Base-by-base conservation (phyloP, 2,329 filamentous ascomycete species). In the Ophiostoma piceae region DNA sequence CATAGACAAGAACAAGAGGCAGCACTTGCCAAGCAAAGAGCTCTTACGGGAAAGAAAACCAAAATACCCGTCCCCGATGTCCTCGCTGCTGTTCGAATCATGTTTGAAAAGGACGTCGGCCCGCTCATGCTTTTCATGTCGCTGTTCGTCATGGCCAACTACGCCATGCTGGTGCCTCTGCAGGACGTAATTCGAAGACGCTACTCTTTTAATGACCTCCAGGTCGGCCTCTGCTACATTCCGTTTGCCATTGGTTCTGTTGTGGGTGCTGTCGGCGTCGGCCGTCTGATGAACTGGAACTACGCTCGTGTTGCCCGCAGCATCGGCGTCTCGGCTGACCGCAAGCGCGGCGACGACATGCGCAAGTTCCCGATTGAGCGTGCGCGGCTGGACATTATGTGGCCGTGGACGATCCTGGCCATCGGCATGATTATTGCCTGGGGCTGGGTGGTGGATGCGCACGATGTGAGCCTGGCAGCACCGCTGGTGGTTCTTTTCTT, bases 231-330 rank as follows among this genome's bases (percentile, higher is more conserved):
- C 3, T 78, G 77, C 75, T 81, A 78, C 72, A 76, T 81, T 9
- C 80, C 81, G 8, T 79, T 79, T 70, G 77, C 78, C 2, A 71
- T 74, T 7, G 81, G 80, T 2, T 78, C 78, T 37, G 75, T 79
- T 19, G n/a, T 79, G 1, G 78, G 79, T 4, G 75, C 78, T 1
- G 67, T 78, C 19, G 72, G 77, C 0, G 76, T 78, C 0, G 85
- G 88, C 14, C 80, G 80, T 60, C 73, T 88, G 3, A 79, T 90
- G 7, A 87, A 91, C 76, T 84, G 82, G 79, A 87, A 88, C 75
- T 91, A 87, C 74, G 79, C 81, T 0, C 82, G 86, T 11, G 80
- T 85, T 57, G 85, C 86, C 1, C 76, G 76, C 7, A 79, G 78
- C 6, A 76, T 85, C 0, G 83, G 83, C 22, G 78, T 88, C 37